Evolutionary conservation across 352 stramenopile genomes (phyloP), one percentile per base, ranked within the genome.

Genomic region (Globisporangium rhizosaccharum): DNA sequence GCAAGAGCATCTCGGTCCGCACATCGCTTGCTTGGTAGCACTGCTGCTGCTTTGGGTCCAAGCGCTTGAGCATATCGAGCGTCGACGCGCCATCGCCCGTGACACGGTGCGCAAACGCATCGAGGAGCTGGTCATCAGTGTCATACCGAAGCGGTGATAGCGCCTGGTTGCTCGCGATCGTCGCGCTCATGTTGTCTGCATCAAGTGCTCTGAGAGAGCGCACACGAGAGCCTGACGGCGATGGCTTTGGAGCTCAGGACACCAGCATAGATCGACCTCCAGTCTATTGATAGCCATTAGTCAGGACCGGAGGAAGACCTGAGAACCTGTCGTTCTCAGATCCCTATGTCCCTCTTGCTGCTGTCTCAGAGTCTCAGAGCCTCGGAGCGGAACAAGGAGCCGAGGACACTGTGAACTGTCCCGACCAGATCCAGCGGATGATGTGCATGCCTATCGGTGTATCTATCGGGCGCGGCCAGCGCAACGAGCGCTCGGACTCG

Each of bases 51-150:
- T 62, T 60, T 12, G 20, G 17, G 44, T 49, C 44, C 42, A 71
- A 56, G 1, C 69, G 63, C 65, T 79, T 72, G 61, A 90, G 60
- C 33, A 90, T 64, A 28, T 90, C 81, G 51, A 90, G 70, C 26
- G 81, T 87, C 28, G 81, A 90, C 10, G 80, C 59, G 41, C 51
- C 51, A n/a, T 37, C 51, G 51, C 61, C 69, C n/a, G 61, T 67
- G 63, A 45, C 55, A 42, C 61, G 61, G 41, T 50, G 53, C 30
- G 57, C 54, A 54, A 71, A 76, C 30, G 39, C 48, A 45, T 79
- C 55, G 26, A 82, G 59, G 1, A 66, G 26, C 39, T 57, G 61
- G 17, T 60, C 61, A 7, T 44, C 62, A 20, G 39, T 61, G 0
- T 56, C 53, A 3, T 26, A 28, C 11, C 33, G 33, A 8, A 39